Evolutionary conservation across 2,329 filamentous ascomycete genomes (phyloP).

Genomic region (Colletotrichum lini): DNA sequence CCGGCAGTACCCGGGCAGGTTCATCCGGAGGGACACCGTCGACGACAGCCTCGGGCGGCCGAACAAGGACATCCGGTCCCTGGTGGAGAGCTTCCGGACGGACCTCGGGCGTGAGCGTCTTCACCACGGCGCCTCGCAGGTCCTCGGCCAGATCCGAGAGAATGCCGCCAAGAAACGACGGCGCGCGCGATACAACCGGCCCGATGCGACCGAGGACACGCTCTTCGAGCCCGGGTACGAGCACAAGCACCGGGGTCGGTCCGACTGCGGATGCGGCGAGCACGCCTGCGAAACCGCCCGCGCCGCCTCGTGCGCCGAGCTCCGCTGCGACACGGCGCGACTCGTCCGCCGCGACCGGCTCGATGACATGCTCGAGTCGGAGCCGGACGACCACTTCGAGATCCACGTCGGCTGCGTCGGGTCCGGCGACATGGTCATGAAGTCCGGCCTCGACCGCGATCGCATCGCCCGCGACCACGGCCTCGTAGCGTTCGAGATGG

Average conservation of each 20-base stretch:
- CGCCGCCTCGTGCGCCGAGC: constrained; percentile 43
- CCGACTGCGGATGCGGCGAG: constrained; percentile 11
- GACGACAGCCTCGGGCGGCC: constrained; percentile 45
- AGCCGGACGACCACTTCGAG: constrained; percentile 11
- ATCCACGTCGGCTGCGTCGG: constrained; percentile 55
- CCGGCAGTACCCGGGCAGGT: constrained; percentile 45
- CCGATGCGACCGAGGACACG: constrained; percentile 48
- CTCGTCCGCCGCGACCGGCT: neutral
- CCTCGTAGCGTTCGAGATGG: constrained; percentile 54
- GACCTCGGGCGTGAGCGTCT: constrained; percentile 41
- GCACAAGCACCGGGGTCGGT: constrained; percentile 49
- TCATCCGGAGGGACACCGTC: constrained; percentile 46
- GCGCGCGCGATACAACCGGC: constrained; percentile 46
- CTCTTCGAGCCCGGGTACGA: constrained; percentile 50
- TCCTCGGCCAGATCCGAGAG: neutral
- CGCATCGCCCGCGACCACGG: constrained; percentile 45
- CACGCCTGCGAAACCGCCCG: constrained; percentile 44
- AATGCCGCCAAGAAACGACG: neutral
- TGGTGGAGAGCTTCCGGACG: constrained; percentile 42
- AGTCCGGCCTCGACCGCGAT: constrained; percentile 53
- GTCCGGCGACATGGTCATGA: constrained; percentile 56
- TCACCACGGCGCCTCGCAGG: neutral
- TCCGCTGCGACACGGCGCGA: constrained; percentile 45
- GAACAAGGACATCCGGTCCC: constrained; percentile 48
- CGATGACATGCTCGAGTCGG: neutral